Evolutionary conservation across 768 basidiomycete species (phyloP).

Genomic region (Tephrocybe sp.): DNA sequence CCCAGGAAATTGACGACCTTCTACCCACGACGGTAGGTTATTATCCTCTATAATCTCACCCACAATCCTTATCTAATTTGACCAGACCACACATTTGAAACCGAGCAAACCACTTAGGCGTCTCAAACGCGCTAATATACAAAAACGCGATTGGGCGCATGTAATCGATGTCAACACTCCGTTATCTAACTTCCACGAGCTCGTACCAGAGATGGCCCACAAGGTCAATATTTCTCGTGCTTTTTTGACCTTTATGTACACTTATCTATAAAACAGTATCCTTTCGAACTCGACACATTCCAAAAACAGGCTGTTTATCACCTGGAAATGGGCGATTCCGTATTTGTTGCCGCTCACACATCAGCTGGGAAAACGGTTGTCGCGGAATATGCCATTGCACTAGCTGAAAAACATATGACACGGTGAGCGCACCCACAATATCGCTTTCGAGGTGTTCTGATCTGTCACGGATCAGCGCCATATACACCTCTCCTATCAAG

Average conservation of each 20-base stretch:
- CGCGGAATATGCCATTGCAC: constrained; percentile 96
- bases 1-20: constrained; percentile 75
- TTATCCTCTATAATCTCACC: background rate
- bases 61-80: constrained; percentile 7
- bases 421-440: constrained; percentile 47
- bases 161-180: constrained; percentile 92
- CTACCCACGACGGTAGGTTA: constrained; percentile 55
- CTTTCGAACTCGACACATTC: constrained; percentile 98
- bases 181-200: constrained; percentile 83
- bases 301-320: constrained; percentile 99
- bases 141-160: constrained; percentile 97
- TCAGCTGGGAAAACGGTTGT: constrained; percentile 99
- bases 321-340: constrained; percentile 94
- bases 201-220: constrained; percentile 96
- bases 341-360: constrained; percentile 99
- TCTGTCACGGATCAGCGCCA: constrained; percentile 62
- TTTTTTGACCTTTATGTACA: background rate
- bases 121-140: constrained; percentile 44
- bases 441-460: constrained; percentile 14
- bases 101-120: constrained; percentile 47
- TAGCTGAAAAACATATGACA: constrained; percentile 99
- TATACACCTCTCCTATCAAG: constrained; percentile 99
- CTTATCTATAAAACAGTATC: constrained; percentile 58
- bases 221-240: constrained; percentile 49
- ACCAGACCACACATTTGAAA: constrained; percentile 58